phyloP scores from a whole-genome alignment of 1,139 yeast genomes.

The Hyphopichia burtonii region DNA sequence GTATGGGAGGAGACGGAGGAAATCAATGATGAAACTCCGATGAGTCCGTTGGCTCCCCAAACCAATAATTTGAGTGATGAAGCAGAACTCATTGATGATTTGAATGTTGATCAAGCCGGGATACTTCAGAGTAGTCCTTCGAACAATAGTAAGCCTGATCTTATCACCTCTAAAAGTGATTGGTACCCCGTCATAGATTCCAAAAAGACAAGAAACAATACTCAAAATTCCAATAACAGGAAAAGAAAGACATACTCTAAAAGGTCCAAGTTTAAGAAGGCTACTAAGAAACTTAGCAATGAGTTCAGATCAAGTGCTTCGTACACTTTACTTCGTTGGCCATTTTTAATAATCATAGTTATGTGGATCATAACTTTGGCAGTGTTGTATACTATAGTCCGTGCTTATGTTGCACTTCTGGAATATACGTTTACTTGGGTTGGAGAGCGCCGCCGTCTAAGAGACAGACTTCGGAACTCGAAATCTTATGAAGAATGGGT shows the following conservation, averaged over 20 bases:
- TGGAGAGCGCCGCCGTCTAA: slow-evolving; percentile 52
- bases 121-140: neutral
- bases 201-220: neutral
- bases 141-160: slow-evolving; percentile 15
- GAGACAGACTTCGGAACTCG: slow-evolving; percentile 51
- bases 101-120: neutral
- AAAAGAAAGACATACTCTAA: neutral
- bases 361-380: slow-evolving; percentile 56
- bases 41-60: neutral
- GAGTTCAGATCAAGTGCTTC: slow-evolving; percentile 49
- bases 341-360: slow-evolving; percentile 51
- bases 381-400: slow-evolving; percentile 47
- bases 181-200: slow-evolving; percentile 59
- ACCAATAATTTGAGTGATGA: neutral
- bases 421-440: slow-evolving; percentile 62
- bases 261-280: slow-evolving; percentile 9
- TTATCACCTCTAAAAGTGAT: slow-evolving; percentile 61
- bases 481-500: slow-evolving; percentile 62
- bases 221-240: slow-evolving; percentile 1
- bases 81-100: slow-evolving; percentile 1
- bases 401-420: slow-evolving; percentile 63
- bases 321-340: slow-evolving; percentile 64
- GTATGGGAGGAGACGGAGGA: slow-evolving; percentile 38
- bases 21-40: slow-evolving; percentile 5
- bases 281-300: slow-evolving; percentile 30